Base-by-base conservation (phyloP, 345 rosid genomes). In the Hibiscus mutabilis region DNA sequence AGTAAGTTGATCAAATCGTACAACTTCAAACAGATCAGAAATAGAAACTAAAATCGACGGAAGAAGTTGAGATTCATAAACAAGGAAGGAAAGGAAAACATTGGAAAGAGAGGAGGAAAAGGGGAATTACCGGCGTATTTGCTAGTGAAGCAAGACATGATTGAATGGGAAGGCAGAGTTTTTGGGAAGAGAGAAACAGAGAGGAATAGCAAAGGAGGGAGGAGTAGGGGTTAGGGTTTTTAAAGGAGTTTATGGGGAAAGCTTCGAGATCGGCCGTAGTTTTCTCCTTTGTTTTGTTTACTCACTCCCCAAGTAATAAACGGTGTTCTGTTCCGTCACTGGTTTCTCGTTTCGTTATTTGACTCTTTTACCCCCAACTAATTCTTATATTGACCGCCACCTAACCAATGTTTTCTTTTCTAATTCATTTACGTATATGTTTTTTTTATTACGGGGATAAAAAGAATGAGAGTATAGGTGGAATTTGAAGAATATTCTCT, bases 131-230 rank as follows among this genome's bases (percentile, higher is more conserved):
- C 61, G 8, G 61, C 61, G 15, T 57, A 57, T 57, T 57, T 57
- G 33, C 61, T 57, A 24, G 4, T 24, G 61, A 57, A 57, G 61
- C 61, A 57, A 24, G 61, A 57, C 61, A 57, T 57, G 61, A 53
- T 53, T 53, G 58, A 53, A 19, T 6, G 13, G 58, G 3, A 19
- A 19, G 22, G 9, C 12, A 2, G n/a, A 2, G 18, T 2, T 13
- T 53, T 53, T 53, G 57, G 10, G 18, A 53, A 18, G 8, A 53
- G 24, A 53, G 57, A 18, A 5, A 44, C 5, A 6, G 9, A 18
- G 12, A 53, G 13, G 7, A 5, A 21, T 0, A 2, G 59, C 9
- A 19, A 10, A 22, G 5, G 22, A 10, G 2, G 3, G 6, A 9
- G 6, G 5, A 2, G 22, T 33, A 33, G 16, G 61, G n/a, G 57